phyloP scores from a whole-genome alignment of 2,329 filamentous ascomycete species.

The Trichophyton schoenleinii region DNA sequence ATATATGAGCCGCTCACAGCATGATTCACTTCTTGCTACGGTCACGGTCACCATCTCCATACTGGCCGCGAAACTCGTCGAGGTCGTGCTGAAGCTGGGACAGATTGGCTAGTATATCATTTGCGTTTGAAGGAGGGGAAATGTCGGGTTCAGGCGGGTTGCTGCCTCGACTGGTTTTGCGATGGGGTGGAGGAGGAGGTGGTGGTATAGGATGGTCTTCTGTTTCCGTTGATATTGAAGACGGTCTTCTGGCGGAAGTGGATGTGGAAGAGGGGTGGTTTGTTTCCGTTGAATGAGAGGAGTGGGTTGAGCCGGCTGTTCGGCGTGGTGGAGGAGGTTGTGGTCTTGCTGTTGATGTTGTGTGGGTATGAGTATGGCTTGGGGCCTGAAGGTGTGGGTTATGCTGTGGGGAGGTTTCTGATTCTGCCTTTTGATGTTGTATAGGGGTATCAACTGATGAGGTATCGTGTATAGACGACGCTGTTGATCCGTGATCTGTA shows the following conservation, averaged over 20 bases:
- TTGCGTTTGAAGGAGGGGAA: slow-evolving; percentile 30
- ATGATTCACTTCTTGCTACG: neutral
- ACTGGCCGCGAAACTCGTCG: slow-evolving; percentile 42
- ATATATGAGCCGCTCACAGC: neutral
- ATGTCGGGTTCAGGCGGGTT: neutral
- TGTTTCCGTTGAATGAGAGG: neutral
- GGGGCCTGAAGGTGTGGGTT: slow-evolving; percentile 14
- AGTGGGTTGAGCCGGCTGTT: neutral
- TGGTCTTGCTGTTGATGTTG: neutral
- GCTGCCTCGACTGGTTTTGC: neutral
- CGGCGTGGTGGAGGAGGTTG: slow-evolving; percentile 7
- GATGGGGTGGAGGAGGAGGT: neutral
- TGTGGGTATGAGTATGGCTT: neutral
- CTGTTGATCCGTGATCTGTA: neutral
- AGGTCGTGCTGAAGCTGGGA: slow-evolving; percentile 62
- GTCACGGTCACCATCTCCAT: slow-evolving; percentile 9
- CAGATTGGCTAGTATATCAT: slow-evolving; percentile 60
- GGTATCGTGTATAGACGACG: neutral
- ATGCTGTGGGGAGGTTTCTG: slow-evolving; percentile 9
- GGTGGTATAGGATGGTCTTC: neutral
- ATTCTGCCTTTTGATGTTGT: slow-evolving; percentile 2
- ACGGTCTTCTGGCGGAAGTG: neutral
- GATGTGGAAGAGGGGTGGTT: neutral
- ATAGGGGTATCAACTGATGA: neutral
- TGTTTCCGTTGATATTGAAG: neutral